Base-by-base conservation (phyloP, 169 alveolate species). In the Miamiensis avidus region DNA sequence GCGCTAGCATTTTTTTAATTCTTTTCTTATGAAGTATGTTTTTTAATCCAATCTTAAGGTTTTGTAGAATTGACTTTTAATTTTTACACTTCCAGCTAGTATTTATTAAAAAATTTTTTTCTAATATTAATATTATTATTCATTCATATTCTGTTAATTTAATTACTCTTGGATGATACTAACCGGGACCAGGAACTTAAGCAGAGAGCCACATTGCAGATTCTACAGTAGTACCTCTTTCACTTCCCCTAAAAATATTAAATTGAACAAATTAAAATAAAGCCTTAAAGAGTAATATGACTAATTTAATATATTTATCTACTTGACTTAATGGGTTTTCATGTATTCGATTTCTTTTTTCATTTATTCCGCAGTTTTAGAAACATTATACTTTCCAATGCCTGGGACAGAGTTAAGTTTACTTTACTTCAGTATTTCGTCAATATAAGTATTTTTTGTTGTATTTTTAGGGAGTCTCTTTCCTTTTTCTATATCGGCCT, bases 391-490 rank as follows among this genome's bases (percentile, higher is more conserved):
- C 31, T 79, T 81, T n/a, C 90, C 90, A 74, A 86, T 69, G 25
- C 90, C 90, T 26, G 90, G 90, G n/a, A 86, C 87, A 27, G 83
- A 78, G 79, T 87, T 86, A 75, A 77, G 25, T 77, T 86, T 81
- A n/a, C 84, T 78, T 75, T 86, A 86, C 29, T 81, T 76, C 64
- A 81, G 72, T 20, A 86, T 86, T 30, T 81, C 29, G 75, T 86
- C 90, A 0, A 86, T 86, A 75, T 74, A 86, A 1, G 90, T 86
- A 29, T 81, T 81, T 82, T 82, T 86, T 81, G 34, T 79, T 49
- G 84, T 79, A 79, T 79, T 74, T 27, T 79, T 69, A 49, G 84
- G 84, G 6, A 34, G 29, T 31, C 64, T 79, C 64, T 49, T 79
- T 28, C 84, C 84, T 31, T 79, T 79, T 79, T 79, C 75, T 28